Conservation (phyloP, 352 stramenopile species). For the Phytophthora fragariaefolia region DNA sequence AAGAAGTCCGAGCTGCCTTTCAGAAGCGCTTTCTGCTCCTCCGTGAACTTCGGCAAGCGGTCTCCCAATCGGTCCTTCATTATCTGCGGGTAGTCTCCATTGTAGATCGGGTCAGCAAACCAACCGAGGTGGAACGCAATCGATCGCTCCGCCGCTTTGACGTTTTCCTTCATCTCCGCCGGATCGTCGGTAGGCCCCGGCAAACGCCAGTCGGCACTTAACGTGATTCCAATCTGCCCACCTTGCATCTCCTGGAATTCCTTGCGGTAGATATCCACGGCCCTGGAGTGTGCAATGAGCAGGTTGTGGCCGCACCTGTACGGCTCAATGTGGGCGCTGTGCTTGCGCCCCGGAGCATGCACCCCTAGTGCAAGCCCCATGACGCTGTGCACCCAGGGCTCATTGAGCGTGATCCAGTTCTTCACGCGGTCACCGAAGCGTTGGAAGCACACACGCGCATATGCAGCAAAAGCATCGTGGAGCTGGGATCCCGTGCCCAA, state of each 20-base stretch:
- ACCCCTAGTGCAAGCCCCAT: constrained; percentile 88
- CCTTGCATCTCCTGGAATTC: constrained; percentile 75
- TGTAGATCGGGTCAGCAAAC: constrained; percentile 93
- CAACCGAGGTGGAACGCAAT: constrained; percentile 92
- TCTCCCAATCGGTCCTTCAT: constrained; percentile 88
- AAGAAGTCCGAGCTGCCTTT: constrained; percentile 93
- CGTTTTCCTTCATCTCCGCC: constrained; percentile 60
- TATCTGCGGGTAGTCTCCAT: constrained; percentile 92
- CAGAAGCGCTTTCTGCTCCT: constrained; percentile 79
- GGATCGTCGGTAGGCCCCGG: constrained; percentile 56
- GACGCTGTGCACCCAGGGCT: constrained; percentile 88
- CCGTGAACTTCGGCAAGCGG: constrained; percentile 91
- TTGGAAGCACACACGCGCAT: constrained; percentile 91
- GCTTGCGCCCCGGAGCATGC: constrained; percentile 78
- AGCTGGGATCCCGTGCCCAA: constrained; percentile 44
- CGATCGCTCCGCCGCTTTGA: constrained; percentile 73
- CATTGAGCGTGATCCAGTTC: constrained; percentile 95
- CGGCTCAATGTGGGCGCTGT: constrained; percentile 63
- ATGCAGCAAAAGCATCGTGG: constrained; percentile 80
- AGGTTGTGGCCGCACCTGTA: constrained; percentile 92
- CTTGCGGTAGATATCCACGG: constrained; percentile 85
- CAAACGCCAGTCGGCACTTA: constrained; percentile 92
- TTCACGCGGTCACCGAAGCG: constrained; percentile 93
- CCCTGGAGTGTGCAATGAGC: constrained; percentile 86
- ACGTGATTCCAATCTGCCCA: constrained; percentile 92